Percentiles rank a stretch among this genome's conserved stretches.
These are phyloP conservation scores for Iberis amara DNA, from an alignment of 441 rosid species.

Conservation along the genomic window DNA sequence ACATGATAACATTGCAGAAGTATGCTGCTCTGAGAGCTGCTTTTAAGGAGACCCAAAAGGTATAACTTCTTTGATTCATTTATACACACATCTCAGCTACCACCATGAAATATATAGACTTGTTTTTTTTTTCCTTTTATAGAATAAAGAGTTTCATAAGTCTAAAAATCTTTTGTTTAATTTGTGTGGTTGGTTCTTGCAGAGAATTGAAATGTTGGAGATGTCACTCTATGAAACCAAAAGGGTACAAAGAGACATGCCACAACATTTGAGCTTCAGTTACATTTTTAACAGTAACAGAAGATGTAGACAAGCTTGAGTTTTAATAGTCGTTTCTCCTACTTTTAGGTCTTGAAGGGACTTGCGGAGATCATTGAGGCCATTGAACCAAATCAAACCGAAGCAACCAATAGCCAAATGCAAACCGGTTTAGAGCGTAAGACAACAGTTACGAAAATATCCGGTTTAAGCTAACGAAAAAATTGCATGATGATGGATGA, in stretches of 20 bases:
- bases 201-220: too few species aligned
- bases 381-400: slow-evolving; percentile 23
- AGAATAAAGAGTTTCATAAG: too few species aligned
- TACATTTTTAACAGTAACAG: not conserved
- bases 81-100: too few species aligned
- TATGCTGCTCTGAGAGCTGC: slow-evolving; percentile 20
- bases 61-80: too few species aligned
- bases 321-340: slow-evolving; percentile 1
- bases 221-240: too few species aligned
- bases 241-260: too few species aligned
- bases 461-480: slow-evolving; percentile 10
- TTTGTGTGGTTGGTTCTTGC: too few species aligned
- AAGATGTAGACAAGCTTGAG: not conserved
- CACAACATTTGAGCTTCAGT: not conserved
- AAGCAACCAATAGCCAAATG: slow-evolving; percentile 4
- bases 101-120: too few species aligned
- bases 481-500: slow-evolving; percentile 11
- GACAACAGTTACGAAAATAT: not conserved
- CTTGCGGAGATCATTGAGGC: slow-evolving; percentile 19
- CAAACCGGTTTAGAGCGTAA: slow-evolving; percentile 19
- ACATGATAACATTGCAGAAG: slow-evolving; percentile 6
- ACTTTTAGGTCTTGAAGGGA: slow-evolving; percentile 20
- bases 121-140: too few species aligned
- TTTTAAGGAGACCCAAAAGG: not conserved
- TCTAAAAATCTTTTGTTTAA: too few species aligned